A percentile compares a stretch with the other conserved stretches of the same genome.
Evolutionary conservation across 2,329 filamentous ascomycete species (phyloP).

Genomic region (Hypoxylon sp.): DNA sequence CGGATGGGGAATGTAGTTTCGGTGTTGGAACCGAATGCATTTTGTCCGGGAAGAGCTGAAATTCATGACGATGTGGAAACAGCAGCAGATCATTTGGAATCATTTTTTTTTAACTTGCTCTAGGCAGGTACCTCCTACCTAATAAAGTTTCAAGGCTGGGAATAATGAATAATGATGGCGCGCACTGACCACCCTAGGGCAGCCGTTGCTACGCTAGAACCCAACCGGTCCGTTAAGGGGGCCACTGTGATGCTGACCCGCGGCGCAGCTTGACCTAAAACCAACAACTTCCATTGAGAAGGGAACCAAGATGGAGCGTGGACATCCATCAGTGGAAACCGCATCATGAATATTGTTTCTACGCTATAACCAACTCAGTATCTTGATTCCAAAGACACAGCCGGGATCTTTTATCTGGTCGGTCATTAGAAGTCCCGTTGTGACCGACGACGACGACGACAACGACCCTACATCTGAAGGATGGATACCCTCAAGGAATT

Average conservation of each 20-base stretch:
- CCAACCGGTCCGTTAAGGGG: neutral
- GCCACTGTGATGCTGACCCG: conserved; percentile 1
- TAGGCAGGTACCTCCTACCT: neutral
- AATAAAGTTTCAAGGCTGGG: neutral
- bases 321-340: neutral
- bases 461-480: conserved; percentile 1
- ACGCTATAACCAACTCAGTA: conserved; percentile 18
- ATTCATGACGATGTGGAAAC: neutral
- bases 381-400: conserved; percentile 24
- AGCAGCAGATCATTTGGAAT: conserved; percentile 13
- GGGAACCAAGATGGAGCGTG: neutral
- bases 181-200: neutral
- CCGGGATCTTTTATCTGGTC: conserved; percentile 18
- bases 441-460: neutral
- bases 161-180: conserved; percentile 1
- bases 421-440: neutral
- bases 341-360: neutral
- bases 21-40: neutral
- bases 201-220: neutral
- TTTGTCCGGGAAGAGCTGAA: neutral
- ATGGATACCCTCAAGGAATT: conserved; percentile 24
- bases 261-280: conserved; percentile 27
- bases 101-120: neutral
- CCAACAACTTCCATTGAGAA: conserved; percentile 14
- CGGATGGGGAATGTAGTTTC: conserved; percentile 7